Conservation (phyloP, 495 filamentous ascomycete genomes). For the Xylaria castorea region DNA sequence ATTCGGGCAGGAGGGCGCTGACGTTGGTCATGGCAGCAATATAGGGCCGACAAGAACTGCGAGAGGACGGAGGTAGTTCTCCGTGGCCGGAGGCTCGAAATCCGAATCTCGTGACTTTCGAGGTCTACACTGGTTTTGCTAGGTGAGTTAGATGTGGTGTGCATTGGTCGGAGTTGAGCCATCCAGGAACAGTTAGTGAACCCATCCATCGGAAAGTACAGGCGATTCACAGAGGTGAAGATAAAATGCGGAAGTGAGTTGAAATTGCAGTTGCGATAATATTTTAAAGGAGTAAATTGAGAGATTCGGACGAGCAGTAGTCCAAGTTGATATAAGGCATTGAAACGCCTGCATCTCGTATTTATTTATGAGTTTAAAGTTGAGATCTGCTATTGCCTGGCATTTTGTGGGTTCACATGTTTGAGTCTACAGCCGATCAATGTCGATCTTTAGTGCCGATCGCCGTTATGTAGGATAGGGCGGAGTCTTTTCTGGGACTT, state of each 20-base stretch:
- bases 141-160: not conserved
- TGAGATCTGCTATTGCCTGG: conserved; percentile 18
- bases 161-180: not conserved
- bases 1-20: not conserved
- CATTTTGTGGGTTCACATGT: conserved; percentile 5
- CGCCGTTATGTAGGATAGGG: not conserved
- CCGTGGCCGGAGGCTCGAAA: not conserved
- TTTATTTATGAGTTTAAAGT: not conserved
- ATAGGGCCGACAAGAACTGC: not conserved
- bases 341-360: conserved; percentile 18
- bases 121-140: not conserved
- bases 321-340: conserved; percentile 12
- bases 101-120: not conserved
- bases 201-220: not conserved
- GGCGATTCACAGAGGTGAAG: not conserved
- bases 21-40: not conserved
- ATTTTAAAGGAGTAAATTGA: not conserved
- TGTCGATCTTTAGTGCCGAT: conserved; percentile 18
- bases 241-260: not conserved
- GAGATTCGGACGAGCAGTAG: not conserved
- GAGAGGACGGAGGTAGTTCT: not conserved
- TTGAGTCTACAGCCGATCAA: conserved; percentile 14
- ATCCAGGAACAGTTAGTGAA: not conserved
- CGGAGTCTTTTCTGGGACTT: not conserved
- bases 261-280: not conserved